phyloP scores from a whole-genome alignment of 352 stramenopile species.

The Phytophthora parvispora region DNA sequence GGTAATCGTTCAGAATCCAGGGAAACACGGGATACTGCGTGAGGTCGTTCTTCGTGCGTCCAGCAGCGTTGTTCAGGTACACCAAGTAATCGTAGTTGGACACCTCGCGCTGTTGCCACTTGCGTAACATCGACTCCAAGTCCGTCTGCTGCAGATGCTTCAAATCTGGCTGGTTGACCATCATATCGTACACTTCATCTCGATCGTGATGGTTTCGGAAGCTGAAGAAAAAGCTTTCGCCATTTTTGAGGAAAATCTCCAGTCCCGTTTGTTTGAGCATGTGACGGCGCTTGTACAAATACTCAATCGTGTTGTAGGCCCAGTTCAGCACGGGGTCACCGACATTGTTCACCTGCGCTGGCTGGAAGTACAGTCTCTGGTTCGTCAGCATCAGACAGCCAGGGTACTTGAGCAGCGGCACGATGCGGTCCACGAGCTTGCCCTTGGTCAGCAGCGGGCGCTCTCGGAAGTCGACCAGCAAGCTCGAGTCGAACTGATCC shows the following conservation, averaged over 20 bases:
- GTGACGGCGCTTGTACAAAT: constrained; percentile 90
- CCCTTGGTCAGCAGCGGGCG: constrained; percentile 74
- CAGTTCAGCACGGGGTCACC: constrained; percentile 90
- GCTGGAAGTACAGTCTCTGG: constrained; percentile 91
- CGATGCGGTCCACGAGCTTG: constrained; percentile 91
- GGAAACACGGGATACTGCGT: constrained; percentile 99
- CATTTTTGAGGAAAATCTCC: constrained; percentile 86
- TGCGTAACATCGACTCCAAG: constrained; percentile 81
- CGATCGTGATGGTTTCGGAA: constrained; percentile 77
- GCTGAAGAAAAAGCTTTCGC: constrained; percentile 84
- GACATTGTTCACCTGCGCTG: constrained; percentile 94
- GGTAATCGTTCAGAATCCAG: constrained; percentile 96
- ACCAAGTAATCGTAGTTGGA: constrained; percentile 97
- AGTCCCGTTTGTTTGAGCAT: constrained; percentile 92
- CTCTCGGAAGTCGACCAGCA: constrained; percentile 93
- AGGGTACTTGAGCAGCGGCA: constrained; percentile 92
- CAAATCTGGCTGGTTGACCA: constrained; percentile 80
- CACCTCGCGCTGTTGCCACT: constrained; percentile 90
- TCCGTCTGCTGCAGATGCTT: constrained; percentile 71
- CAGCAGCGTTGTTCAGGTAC: constrained; percentile 91
- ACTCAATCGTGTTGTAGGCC: constrained; percentile 81
- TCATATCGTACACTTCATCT: constrained; percentile 89
- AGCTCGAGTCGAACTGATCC: constrained; percentile 89
- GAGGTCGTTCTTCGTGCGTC: constrained; percentile 90
- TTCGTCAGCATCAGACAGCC: constrained; percentile 95